These are phyloP conservation scores for Cercospora nicotianae DNA, from an alignment of 2,329 filamentous ascomycete species.

Conservation along the genomic window DNA sequence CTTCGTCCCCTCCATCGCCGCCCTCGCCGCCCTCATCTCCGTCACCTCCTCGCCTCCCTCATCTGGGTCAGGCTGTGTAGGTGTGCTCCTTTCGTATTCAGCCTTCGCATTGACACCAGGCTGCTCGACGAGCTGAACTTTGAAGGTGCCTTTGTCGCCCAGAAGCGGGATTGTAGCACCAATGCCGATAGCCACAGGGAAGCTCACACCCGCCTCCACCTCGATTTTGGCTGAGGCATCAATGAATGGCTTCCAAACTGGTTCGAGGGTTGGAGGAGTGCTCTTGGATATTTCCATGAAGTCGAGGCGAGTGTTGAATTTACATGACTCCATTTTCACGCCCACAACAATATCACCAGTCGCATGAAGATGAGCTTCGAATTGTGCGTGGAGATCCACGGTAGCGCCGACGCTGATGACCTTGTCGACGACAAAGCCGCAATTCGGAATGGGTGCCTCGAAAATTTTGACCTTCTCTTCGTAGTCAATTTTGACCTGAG, in stretches of 20 bases:
- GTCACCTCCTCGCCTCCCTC: background rate
- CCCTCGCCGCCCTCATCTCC: background rate
- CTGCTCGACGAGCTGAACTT: background rate
- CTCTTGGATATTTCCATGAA: no score
- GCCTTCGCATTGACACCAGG: background rate
- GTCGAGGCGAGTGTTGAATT: no score
- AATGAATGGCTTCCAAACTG: background rate
- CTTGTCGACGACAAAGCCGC: no score
- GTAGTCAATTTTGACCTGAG: no score
- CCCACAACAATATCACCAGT: no score
- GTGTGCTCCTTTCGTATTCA: background rate
- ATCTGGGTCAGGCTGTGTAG: background rate
- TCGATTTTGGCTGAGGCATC: background rate
- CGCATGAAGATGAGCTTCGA: no score
- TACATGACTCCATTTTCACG: no score
- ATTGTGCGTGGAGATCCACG: no score
- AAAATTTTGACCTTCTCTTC: no score
- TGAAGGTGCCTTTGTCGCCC: background rate
- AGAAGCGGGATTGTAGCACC: background rate
- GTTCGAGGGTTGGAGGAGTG: no score
- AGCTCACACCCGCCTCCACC: background rate
- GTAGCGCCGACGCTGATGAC: no score
- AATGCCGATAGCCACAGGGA: background rate
- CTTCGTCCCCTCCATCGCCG: background rate
- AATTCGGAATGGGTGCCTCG: no score